Evolutionary conservation across 2,329 filamentous ascomycete species (phyloP).

Genomic region (Fusarium sp.): DNA sequence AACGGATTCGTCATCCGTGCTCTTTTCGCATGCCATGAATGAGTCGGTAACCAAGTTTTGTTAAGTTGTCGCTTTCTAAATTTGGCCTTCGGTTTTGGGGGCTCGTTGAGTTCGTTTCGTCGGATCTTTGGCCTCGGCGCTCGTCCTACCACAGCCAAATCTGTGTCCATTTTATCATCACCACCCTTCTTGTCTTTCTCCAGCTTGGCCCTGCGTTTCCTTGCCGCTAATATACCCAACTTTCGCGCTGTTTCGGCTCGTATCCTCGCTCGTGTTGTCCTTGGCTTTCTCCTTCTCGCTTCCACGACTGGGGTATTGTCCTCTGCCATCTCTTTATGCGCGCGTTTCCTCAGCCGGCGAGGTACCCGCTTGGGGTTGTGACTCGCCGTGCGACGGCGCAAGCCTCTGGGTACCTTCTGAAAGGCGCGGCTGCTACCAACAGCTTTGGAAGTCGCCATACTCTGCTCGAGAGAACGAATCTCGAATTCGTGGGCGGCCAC

Average conservation of each 20-base stretch:
- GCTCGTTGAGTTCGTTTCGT: conserved; percentile 76
- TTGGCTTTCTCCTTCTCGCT: conserved; percentile 72
- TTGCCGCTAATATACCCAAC: conserved; percentile 74
- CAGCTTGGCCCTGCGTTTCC: conserved; percentile 63
- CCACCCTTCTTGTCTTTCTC: conserved; percentile 49
- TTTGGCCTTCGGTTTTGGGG: conserved; percentile 70
- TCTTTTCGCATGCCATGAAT: conserved; percentile 93
- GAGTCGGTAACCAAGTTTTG: conserved; percentile 96
- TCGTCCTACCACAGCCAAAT: conserved; percentile 41
- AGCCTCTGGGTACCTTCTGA: conserved; percentile 86
- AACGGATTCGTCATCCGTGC: conserved; percentile 88
- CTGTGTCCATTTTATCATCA: conserved; percentile 24
- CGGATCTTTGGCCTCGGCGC: conserved; percentile 75
- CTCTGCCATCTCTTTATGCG: conserved; percentile 82
- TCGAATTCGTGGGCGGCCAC: conserved; percentile 90
- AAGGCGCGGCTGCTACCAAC: conserved; percentile 80
- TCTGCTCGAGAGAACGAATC: conserved; percentile 86
- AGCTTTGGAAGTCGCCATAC: conserved; percentile 81
- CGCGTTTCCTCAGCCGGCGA: conserved; percentile 78
- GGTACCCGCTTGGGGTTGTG: conserved; percentile 96
- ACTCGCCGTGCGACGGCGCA: conserved; percentile 90
- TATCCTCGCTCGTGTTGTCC: conserved; percentile 70
- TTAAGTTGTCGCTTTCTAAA: conserved; percentile 88
- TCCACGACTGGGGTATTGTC: conserved; percentile 92
- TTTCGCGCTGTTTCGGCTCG: conserved; percentile 83